Percentiles rank a stretch among this genome's conserved stretches.
Conservation (phyloP, 31 red algal species). For the Porphyra umbilicalis region DNA sequence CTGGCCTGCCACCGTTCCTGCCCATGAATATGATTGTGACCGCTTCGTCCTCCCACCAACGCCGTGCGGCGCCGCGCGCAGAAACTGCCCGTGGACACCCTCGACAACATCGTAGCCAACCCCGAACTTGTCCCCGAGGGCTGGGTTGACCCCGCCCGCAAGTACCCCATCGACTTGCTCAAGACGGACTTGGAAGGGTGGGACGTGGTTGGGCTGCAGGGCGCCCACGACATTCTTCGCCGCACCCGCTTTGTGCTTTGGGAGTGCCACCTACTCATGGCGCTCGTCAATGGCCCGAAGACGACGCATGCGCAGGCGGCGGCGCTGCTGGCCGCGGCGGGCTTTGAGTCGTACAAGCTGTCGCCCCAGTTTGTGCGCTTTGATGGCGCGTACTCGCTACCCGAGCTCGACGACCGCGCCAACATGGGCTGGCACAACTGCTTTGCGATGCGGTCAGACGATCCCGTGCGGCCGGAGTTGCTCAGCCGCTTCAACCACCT, state of each 20-base stretch:
- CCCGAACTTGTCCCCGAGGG: background rate
- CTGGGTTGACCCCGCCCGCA: background rate
- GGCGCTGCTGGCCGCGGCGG: background rate
- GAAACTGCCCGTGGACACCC: background rate
- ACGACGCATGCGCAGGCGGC: background rate
- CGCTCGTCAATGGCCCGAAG: background rate
- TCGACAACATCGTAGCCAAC: background rate
- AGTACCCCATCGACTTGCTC: background rate
- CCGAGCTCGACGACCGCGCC: background rate
- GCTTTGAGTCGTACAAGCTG: background rate
- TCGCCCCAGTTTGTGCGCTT: background rate
- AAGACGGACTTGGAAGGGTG: background rate
- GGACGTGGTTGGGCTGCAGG: background rate
- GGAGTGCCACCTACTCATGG: background rate
- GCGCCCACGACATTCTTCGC: background rate
- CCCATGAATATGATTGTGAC: no score
- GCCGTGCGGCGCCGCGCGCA: background rate
- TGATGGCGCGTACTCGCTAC: background rate
- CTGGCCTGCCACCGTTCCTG: no score
- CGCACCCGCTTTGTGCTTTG: background rate
- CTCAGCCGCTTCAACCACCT: constrained; percentile 3
- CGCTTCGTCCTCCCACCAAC: no score
- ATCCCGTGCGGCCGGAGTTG: background rate
- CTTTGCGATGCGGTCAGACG: background rate
- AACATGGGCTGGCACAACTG: background rate